These are phyloP conservation scores for Neurospora sp. DNA, from an alignment of 495 filamentous ascomycete species.

Conservation along the genomic window DNA sequence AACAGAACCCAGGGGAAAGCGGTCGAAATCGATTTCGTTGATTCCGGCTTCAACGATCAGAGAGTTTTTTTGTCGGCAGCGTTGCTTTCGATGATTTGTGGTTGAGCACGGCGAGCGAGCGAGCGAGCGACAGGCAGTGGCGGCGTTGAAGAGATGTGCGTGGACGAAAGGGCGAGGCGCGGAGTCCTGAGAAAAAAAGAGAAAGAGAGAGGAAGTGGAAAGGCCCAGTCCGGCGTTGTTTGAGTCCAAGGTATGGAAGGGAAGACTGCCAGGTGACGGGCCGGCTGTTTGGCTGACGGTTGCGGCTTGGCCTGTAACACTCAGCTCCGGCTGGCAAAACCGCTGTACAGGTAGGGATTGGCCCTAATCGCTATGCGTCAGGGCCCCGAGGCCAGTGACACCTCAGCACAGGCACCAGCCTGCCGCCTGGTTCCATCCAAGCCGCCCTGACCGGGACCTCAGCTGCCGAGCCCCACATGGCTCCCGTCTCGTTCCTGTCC, in stretches of 20 bases:
- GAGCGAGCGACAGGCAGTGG: neutral
- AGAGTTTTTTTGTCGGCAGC: neutral
- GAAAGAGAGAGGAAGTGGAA: neutral
- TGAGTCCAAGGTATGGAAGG: neutral
- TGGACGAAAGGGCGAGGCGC: neutral
- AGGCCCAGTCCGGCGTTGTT: neutral
- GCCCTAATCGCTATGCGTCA: neutral
- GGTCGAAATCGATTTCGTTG: neutral
- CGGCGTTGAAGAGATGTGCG: neutral
- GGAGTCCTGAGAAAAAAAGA: neutral
- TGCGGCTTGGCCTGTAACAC: neutral
- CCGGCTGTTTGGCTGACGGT: neutral
- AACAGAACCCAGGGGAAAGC: neutral
- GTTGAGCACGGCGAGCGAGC: neutral
- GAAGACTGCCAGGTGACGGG: neutral
- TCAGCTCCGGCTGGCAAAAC: neutral
- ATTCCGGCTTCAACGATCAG: neutral
- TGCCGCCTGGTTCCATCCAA: neutral
- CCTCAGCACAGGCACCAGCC: neutral
- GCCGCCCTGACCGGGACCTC: neutral
- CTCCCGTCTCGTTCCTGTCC: neutral
- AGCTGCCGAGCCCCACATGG: neutral
- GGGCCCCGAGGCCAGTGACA: neutral
- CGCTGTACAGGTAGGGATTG: neutral
- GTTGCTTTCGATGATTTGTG: neutral